These are phyloP conservation scores for Penicillium steckii DNA, from an alignment of 495 filamentous ascomycete genomes.

Conservation along the genomic window DNA sequence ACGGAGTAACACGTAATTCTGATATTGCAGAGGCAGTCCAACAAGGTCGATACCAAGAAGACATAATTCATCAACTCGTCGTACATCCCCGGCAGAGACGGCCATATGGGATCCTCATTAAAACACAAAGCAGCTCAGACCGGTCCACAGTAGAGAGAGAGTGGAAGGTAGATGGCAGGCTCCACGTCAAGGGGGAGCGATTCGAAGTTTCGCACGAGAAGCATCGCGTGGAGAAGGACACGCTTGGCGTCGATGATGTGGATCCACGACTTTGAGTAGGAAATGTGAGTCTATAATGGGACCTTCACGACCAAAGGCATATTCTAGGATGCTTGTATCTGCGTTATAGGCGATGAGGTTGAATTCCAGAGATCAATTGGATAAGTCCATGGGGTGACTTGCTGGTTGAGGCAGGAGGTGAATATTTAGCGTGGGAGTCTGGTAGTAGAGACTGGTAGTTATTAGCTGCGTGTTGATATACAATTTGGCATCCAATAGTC, in stretches of 20 bases:
- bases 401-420: not conserved
- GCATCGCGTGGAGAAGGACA: constrained; percentile 15
- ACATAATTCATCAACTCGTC: constrained; percentile 2
- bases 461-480: not conserved
- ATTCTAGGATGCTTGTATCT: constrained; percentile 28
- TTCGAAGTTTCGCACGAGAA: constrained; percentile 18
- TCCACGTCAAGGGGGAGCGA: constrained; percentile 13
- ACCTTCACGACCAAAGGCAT: constrained; percentile 23
- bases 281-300: not conserved
- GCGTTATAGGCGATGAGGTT: constrained; percentile 23
- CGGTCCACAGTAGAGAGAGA: constrained; percentile 16
- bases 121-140: constrained; percentile 14
- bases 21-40: not conserved
- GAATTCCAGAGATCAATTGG: constrained; percentile 34
- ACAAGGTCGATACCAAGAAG: constrained; percentile 9
- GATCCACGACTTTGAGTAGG: constrained; percentile 12
- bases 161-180: constrained; percentile 19
- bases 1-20: too few species aligned
- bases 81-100: not conserved
- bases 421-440: constrained; percentile 13
- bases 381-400: constrained; percentile 10
- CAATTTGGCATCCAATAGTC: not conserved
- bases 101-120: not conserved
- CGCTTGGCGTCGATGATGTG: constrained; percentile 12
- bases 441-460: constrained; percentile 4